Percentiles rank a stretch among this genome's conserved stretches.
Conservation (phyloP, 768 basidiomycete species). For the Lactarius sanguifluus region DNA sequence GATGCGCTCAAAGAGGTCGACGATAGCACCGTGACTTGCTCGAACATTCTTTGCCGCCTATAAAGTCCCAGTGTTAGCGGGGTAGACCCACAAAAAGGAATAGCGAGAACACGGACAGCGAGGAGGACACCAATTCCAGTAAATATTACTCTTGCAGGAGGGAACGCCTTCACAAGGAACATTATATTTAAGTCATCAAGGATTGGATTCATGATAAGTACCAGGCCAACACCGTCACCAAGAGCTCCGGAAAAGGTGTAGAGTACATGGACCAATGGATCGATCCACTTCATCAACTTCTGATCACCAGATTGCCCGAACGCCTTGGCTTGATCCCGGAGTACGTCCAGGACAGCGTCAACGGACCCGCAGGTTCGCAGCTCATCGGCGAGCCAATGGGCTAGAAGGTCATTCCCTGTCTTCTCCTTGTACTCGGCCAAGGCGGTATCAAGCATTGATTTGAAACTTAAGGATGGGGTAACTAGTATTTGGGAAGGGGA, state of each 20-base stretch:
- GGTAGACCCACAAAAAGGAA: neutral
- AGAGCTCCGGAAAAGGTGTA: neutral
- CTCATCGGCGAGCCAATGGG: too few species aligned
- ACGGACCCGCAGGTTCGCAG: too few species aligned
- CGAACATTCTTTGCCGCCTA: neutral
- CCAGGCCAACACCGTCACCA: neutral
- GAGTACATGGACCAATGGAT: neutral
- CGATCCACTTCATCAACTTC: neutral
- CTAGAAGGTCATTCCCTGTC: too few species aligned
- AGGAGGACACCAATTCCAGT: neutral
- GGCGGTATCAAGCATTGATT: too few species aligned
- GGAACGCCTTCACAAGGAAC: neutral
- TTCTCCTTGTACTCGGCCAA: too few species aligned
- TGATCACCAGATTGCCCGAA: too few species aligned
- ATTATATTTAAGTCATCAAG: neutral
- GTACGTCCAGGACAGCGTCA: too few species aligned
- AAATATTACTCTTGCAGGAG: neutral
- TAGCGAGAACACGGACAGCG: neutral
- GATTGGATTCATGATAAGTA: neutral
- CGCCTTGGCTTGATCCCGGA: too few species aligned
- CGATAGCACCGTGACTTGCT: neutral
- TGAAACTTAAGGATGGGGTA: too few species aligned
- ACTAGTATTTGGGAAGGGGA: too few species aligned
- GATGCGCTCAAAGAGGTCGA: neutral
- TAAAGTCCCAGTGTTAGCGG: neutral